phyloP scores from a whole-genome alignment of 2,329 filamentous ascomycete genomes.

The Chrysoporthe deuterocubensis region DNA sequence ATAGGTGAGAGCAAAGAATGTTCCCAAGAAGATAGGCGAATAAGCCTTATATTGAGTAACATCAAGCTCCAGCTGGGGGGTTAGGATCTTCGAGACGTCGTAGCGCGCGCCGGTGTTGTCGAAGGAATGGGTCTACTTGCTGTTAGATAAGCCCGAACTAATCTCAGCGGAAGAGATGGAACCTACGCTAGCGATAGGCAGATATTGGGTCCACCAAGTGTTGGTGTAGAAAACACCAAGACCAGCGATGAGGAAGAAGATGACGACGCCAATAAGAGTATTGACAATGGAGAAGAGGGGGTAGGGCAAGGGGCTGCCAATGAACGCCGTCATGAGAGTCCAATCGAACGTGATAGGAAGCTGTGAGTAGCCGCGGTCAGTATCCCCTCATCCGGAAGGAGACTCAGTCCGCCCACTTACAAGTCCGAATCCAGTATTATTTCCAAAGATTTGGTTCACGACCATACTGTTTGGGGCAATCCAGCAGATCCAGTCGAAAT shows the following conservation, averaged over 20 bases:
- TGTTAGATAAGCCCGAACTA: neutral
- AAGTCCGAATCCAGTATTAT: conserved; percentile 21
- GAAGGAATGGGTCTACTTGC: conserved; percentile 16
- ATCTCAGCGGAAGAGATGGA: too few species aligned
- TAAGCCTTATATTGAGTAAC: conserved; percentile 23
- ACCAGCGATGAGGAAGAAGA: conserved; percentile 22
- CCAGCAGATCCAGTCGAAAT: conserved; percentile 27
- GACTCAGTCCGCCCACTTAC: neutral
- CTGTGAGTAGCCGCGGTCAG: conserved; percentile 11
- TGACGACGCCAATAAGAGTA: conserved; percentile 18
- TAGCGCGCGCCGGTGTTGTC: conserved; percentile 20
- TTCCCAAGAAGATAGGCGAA: conserved; percentile 22
- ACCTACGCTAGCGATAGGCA: conserved; percentile 25
- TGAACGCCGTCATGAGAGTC: conserved; percentile 25
- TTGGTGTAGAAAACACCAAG: conserved; percentile 26
- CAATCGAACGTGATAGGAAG: conserved; percentile 27
- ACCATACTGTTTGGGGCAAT: conserved; percentile 24
- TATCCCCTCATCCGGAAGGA: neutral
- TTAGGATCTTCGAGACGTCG: conserved; percentile 20
- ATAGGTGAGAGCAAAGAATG: conserved; percentile 23
- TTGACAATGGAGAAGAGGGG: conserved; percentile 24
- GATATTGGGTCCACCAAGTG: conserved; percentile 20
- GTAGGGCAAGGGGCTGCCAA: conserved; percentile 23
- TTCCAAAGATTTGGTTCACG: conserved; percentile 26
- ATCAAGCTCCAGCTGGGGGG: conserved; percentile 19